Evolutionary conservation across 495 filamentous ascomycete species (phyloP).

Genomic region (Penicillium maclennaniae): DNA sequence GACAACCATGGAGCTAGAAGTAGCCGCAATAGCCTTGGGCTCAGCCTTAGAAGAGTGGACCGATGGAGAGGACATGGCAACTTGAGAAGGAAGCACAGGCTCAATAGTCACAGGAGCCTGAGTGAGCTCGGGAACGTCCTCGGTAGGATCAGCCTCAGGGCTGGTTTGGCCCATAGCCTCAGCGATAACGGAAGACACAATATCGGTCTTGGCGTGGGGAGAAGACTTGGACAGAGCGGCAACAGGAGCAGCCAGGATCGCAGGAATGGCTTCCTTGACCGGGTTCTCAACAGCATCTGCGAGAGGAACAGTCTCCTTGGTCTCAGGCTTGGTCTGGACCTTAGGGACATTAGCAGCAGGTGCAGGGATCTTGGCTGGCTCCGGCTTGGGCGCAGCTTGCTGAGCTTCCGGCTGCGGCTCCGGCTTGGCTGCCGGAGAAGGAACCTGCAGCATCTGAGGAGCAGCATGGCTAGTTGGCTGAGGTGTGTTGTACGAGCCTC

Average conservation of each 20-base stretch:
- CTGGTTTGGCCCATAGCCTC: not conserved
- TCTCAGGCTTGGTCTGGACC: not conserved
- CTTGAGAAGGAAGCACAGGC: not conserved
- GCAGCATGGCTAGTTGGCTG: not conserved
- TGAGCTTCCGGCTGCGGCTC: too few species aligned
- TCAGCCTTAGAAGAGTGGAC: not conserved
- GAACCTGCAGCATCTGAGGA: not conserved
- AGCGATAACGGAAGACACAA: not conserved
- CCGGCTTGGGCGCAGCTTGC: not conserved
- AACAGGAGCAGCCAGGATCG: not conserved
- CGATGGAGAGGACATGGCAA: too few species aligned
- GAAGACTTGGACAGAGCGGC: conserved; percentile 1
- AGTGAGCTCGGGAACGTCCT: not conserved
- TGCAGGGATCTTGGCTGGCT: not conserved
- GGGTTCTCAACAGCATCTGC: not conserved
- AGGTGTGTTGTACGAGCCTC: conserved; percentile 1
- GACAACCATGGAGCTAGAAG: not conserved
- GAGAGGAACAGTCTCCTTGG: not conserved
- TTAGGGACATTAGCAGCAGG: not conserved
- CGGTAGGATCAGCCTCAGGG: not conserved
- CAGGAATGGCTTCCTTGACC: not conserved
- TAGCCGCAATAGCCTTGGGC: not conserved
- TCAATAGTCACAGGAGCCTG: not conserved
- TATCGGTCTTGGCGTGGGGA: not conserved
- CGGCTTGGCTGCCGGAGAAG: not conserved